Evolutionary conservation across 192 early-diverging fungal genomes (phyloP).

Genomic region (Mycoemilia scoparia): DNA sequence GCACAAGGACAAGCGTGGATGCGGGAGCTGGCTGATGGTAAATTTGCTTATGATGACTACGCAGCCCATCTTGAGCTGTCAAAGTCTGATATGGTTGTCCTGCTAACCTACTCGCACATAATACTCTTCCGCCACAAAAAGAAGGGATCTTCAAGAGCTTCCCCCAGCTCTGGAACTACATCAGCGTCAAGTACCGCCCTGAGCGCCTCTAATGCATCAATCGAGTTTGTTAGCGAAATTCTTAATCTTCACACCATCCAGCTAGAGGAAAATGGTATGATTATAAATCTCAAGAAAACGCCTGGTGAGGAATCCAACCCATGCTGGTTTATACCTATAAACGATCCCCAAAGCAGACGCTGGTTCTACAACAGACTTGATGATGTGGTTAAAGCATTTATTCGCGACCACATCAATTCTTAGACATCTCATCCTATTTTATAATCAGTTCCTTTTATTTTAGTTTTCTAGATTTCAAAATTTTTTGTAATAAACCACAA

Average conservation of each 20-base stretch:
- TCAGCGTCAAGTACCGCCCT: conserved; percentile 20
- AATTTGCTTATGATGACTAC: conserved; percentile 67
- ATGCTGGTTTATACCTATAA: conserved; percentile 49
- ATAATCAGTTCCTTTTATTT: conserved; percentile 1
- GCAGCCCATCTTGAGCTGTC: conserved; percentile 69
- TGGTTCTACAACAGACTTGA: conserved; percentile 56
- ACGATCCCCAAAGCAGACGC: conserved; percentile 38
- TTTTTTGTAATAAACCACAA: not conserved
- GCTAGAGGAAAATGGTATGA: conserved; percentile 50
- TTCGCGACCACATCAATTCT: conserved; percentile 19
- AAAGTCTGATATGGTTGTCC: conserved; percentile 64
- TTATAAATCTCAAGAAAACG: conserved; percentile 41
- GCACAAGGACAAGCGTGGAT: conserved; percentile 77
- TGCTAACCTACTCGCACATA: conserved; percentile 64
- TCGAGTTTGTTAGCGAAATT: conserved; percentile 76
- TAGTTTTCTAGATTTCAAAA: not conserved
- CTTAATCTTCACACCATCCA: conserved; percentile 46
- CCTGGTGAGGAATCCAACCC: conserved; percentile 26
- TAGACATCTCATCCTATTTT: conserved; percentile 1
- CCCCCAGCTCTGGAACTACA: conserved; percentile 14
- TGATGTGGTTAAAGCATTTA: conserved; percentile 38
- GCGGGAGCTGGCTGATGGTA: conserved; percentile 56
- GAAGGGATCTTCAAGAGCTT: conserved; percentile 18
- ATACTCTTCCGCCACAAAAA: conserved; percentile 42
- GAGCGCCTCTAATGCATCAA: conserved; percentile 36